Conservation (phyloP, 2,329 filamentous ascomycete species). For the Scedosporium apiospermum region DNA sequence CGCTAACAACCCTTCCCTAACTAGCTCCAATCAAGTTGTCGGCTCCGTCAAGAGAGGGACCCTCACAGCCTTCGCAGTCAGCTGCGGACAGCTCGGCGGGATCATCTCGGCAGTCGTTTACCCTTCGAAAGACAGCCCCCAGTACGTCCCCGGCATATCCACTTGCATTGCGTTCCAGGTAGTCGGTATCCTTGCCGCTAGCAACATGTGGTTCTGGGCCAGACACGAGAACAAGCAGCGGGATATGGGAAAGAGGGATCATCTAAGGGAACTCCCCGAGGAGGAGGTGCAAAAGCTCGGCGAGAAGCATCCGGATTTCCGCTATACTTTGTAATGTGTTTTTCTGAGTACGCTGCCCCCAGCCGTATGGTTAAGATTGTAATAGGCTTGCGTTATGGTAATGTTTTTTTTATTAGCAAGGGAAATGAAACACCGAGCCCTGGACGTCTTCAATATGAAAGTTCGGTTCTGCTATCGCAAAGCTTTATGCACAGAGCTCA, state of each 20-base stretch:
- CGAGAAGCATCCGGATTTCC: constrained; percentile 27
- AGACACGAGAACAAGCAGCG: constrained; percentile 23
- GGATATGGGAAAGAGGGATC: constrained; percentile 22
- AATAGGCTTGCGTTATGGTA: background rate
- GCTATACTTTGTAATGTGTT: constrained; percentile 20
- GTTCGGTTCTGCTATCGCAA: no score
- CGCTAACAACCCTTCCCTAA: background rate
- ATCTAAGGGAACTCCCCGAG: constrained; percentile 20
- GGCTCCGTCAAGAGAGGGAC: constrained; percentile 36
- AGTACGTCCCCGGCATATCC: constrained; percentile 19
- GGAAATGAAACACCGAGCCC: no score
- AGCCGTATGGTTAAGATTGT: no score
- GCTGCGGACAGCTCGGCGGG: constrained; percentile 31
- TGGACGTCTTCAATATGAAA: no score
- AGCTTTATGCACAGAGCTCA: no score
- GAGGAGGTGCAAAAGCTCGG: constrained; percentile 27
- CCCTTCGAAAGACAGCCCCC: constrained; percentile 14
- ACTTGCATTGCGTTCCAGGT: constrained; percentile 19
- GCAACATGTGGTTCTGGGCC: constrained; percentile 12
- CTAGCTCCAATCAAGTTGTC: constrained; percentile 30
- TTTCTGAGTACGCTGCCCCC: no score
- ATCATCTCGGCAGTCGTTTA: constrained; percentile 18
- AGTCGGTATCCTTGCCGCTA: constrained; percentile 9
- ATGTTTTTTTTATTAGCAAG: no score
- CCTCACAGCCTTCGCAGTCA: constrained; percentile 34